These are phyloP conservation scores for Nigrospora oryzae DNA, from an alignment of 2,329 filamentous ascomycete species.

Conservation along the genomic window DNA sequence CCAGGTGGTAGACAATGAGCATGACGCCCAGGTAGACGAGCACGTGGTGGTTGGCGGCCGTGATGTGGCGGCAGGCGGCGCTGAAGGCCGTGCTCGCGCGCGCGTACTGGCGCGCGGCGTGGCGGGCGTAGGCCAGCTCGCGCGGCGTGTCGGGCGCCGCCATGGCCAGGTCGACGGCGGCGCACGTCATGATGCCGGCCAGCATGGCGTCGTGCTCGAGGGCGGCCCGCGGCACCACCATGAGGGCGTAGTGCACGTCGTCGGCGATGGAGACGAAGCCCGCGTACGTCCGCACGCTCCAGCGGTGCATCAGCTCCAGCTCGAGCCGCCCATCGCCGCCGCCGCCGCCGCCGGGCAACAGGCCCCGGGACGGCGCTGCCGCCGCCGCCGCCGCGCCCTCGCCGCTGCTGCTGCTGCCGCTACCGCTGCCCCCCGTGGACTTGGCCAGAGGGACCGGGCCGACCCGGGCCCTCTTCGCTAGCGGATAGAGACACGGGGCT, in stretches of 20 bases:
- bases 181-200: background rate
- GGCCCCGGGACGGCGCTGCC: no score
- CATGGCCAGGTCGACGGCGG: background rate
- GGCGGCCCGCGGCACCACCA: background rate
- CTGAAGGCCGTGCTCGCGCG: background rate
- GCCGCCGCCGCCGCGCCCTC: no score
- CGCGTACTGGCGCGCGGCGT: background rate
- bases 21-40: background rate
- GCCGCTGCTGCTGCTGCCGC: no score
- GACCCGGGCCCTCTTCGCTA: background rate
- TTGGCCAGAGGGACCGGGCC: no score
- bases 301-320: slow-evolving; percentile 2
- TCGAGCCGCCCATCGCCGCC: background rate
- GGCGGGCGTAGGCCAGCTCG: background rate
- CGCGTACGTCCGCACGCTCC: background rate
- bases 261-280: background rate
- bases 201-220: background rate
- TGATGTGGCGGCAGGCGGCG: background rate
- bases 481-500: background rate
- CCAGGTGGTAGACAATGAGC: background rate
- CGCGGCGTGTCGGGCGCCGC: background rate
- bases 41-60: slow-evolving; percentile 1
- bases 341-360: background rate
- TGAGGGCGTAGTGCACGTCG: background rate
- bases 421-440: no score